Conservation (phyloP, 1,284 basidiomycete species). For the Mrakiaceae sp. region DNA sequence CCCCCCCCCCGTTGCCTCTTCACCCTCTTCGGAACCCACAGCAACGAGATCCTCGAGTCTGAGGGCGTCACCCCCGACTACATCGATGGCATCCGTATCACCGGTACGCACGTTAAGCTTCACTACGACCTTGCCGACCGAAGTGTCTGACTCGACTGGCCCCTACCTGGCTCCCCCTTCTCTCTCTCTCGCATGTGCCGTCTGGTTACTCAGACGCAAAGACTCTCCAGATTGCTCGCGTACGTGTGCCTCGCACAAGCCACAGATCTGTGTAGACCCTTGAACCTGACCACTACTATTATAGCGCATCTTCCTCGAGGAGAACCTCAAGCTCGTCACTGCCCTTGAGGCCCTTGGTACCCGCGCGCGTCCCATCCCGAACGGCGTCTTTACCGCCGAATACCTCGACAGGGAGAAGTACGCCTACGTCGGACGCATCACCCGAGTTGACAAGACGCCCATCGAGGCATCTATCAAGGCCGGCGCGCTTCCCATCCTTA, state of each 20-base stretch:
- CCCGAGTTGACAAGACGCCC: slow-evolving; percentile 82
- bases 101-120: slow-evolving; percentile 44
- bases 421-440: slow-evolving; percentile 88
- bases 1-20: background rate
- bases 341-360: slow-evolving; percentile 86
- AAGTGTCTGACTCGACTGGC: background rate
- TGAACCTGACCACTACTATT: background rate
- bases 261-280: no score
- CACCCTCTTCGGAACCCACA: slow-evolving; percentile 7
- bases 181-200: background rate
- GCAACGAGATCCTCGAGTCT: slow-evolving; percentile 74
- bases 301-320: slow-evolving; percentile 78
- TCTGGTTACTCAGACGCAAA: slow-evolving; percentile 53
- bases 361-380: slow-evolving; percentile 87
- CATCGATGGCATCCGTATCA: slow-evolving; percentile 89
- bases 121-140: no score
- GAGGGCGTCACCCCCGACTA: slow-evolving; percentile 89
- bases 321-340: slow-evolving; percentile 82
- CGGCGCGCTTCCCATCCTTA: slow-evolving; percentile 85
- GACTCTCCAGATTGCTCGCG: slow-evolving; percentile 78
- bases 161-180: background rate
- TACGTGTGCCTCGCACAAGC: slow-evolving; percentile 16
- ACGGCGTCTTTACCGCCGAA: slow-evolving; percentile 88
- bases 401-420: slow-evolving; percentile 90
- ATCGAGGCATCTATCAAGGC: slow-evolving; percentile 89